A percentile compares a stretch with the other conserved stretches of the same genome.
phyloP scores from a whole-genome alignment of 2,329 filamentous ascomycete genomes.

The Colletotrichum sp. region DNA sequence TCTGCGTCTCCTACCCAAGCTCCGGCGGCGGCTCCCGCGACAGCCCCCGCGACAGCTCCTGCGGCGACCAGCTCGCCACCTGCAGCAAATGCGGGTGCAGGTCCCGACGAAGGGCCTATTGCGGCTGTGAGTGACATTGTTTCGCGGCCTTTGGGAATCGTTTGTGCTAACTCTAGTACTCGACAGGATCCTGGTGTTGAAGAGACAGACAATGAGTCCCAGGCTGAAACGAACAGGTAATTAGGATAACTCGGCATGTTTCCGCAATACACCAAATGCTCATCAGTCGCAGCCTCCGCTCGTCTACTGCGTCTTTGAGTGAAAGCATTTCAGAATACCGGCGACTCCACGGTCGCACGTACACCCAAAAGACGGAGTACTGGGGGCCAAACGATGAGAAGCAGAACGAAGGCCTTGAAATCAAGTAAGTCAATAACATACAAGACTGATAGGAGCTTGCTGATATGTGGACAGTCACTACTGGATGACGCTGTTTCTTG shows the following conservation, averaged over 20 bases:
- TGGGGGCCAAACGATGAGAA: background rate
- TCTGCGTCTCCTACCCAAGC: too few relatives aligned
- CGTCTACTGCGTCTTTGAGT: background rate
- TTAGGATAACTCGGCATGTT: background rate
- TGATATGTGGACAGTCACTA: background rate
- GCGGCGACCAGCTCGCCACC: background rate
- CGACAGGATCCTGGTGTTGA: background rate
- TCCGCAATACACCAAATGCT: background rate
- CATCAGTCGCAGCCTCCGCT: background rate
- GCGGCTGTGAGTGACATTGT: background rate
- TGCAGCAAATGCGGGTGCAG: background rate
- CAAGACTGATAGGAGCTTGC: background rate
- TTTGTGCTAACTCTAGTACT: background rate
- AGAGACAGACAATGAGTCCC: background rate
- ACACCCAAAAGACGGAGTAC: background rate
- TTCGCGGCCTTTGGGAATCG: background rate
- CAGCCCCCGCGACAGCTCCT: background rate
- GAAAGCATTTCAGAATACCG: background rate
- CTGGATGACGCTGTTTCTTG: constrained; percentile 29
- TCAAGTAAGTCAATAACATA: background rate
- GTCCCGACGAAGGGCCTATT: background rate
- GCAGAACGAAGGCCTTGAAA: background rate
- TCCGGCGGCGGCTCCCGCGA: background rate
- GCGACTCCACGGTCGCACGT: background rate
- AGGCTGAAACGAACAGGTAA: background rate